phyloP scores from a whole-genome alignment of 345 rosid species.

The Lepidium aucheri region DNA sequence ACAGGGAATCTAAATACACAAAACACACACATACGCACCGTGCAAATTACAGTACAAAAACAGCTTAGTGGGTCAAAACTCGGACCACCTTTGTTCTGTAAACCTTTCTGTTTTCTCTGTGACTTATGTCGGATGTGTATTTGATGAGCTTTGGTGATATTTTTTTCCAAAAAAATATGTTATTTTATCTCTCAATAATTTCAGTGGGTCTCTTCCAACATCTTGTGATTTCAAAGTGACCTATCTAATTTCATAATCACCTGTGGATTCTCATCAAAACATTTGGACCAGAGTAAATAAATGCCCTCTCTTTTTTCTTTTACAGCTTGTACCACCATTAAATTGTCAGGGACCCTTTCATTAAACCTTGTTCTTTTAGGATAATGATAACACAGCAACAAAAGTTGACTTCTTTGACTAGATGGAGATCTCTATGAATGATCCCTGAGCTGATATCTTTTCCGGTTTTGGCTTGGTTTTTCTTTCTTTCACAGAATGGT shows the following conservation, averaged over 20 bases:
- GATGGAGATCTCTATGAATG: slow-evolving; percentile 18
- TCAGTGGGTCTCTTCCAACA: slow-evolving; percentile 23
- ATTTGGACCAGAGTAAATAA: slow-evolving; percentile 21
- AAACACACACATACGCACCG: neutral
- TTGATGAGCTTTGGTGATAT: slow-evolving; percentile 14
- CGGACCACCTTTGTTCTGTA: slow-evolving; percentile 31
- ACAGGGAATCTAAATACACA: slow-evolving; percentile 5
- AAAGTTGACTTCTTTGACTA: slow-evolving; percentile 19
- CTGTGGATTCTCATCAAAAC: slow-evolving; percentile 9
- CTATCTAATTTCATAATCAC: slow-evolving; percentile 6
- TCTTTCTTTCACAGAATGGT: slow-evolving; percentile 38
- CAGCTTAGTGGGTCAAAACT: slow-evolving; percentile 26
- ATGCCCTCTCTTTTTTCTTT: slow-evolving; percentile 9
- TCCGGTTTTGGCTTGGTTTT: neutral
- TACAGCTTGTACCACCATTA: slow-evolving; percentile 27
- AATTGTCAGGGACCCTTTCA: slow-evolving; percentile 26
- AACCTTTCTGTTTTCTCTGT: slow-evolving; percentile 22
- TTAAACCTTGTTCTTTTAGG: slow-evolving; percentile 21
- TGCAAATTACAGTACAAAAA: slow-evolving; percentile 14
- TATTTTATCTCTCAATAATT: slow-evolving; percentile 5
- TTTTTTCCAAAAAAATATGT: neutral
- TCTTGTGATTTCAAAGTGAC: slow-evolving; percentile 17
- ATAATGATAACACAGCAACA: slow-evolving; percentile 20
- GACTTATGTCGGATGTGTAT: slow-evolving; percentile 24
- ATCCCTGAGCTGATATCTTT: slow-evolving; percentile 5